Evolutionary conservation across 106 monocot genomes (phyloP), one percentile per base, ranked within the genome.

Genomic region (Acorus calamus): DNA sequence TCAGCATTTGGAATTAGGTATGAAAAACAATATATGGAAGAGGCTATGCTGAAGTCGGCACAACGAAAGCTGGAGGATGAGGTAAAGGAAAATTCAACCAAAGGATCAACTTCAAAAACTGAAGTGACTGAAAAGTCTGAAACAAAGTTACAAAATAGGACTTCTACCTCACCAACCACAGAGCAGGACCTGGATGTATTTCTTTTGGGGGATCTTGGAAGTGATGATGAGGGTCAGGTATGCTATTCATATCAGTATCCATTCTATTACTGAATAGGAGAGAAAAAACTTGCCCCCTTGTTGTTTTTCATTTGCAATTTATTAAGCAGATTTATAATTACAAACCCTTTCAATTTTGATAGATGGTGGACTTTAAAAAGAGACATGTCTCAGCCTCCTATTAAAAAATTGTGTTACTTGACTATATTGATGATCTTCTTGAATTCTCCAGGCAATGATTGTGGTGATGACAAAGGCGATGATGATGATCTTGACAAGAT

Each of bases 401-500:
- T 28, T 28, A 28, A 28, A 28, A 28, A 28, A 0, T 28, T 28
- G 1, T 28, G 28, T 28, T 28, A 28, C 28, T 47, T 45, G 28
- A 28, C 28, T 28, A 1, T 28, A 28, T 28, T 28, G 28, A 28
- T 28, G 28, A 28, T 28, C 28, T 28, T 28, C 28, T 28, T 28
- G 28, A 28, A 28, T 28, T 28, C 0, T 28, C 28, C 28, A 28
- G 28, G 28, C 1, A 28, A 28, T 28, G 28, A 28, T 28, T 89
- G 86, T 72, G 88, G 48, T 70, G 80, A 64, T 47, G 73, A 71
- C 71, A 82, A 74, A 71, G 69, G 52, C 47, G 53, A 90, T 50
- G 86, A 84, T 72, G 96, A 91, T 72, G 91, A 96, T 62, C 81
- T 96, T 74, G 82, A 96, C 64, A 87, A 90, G 69, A 81, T 87